Evolutionary conservation across 2,329 filamentous ascomycete species (phyloP).

Genomic region (Emergomyces orientalis): DNA sequence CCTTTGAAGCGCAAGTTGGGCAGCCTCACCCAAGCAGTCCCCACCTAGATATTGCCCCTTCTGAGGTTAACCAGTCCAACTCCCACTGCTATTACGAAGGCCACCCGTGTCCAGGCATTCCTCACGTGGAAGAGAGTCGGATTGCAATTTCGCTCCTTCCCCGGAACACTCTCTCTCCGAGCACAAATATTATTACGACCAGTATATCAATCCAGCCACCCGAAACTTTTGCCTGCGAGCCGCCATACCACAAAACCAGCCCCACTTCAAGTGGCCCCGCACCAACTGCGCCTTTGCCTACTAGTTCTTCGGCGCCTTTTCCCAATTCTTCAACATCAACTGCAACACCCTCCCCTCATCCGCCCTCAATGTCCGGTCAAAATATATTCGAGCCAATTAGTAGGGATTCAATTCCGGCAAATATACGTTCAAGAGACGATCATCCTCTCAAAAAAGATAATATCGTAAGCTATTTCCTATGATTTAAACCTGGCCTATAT

Average conservation of each 20-base stretch:
- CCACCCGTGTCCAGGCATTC: conserved; percentile 7
- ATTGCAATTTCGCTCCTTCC: not conserved
- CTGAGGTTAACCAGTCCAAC: not conserved
- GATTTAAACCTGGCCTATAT: not conserved
- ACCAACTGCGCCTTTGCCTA: not conserved
- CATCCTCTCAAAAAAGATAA: conserved; percentile 35
- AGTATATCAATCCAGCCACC: not conserved
- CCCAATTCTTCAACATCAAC: not conserved
- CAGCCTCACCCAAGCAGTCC: conserved; percentile 7
- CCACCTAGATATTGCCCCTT: conserved; percentile 8
- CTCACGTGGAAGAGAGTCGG: conserved; percentile 6
- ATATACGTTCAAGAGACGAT: conserved; percentile 31
- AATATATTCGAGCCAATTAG: conserved; percentile 37
- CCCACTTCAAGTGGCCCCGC: not conserved
- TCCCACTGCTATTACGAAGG: conserved; percentile 6
- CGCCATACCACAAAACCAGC: not conserved
- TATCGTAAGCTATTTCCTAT: conserved; percentile 27
- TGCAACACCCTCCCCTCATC: not conserved
- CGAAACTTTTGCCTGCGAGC: not conserved
- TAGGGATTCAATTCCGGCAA: conserved; percentile 30
- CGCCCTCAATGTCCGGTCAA: conserved; percentile 27
- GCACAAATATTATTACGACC: not conserved
- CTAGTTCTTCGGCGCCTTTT: too few species aligned
- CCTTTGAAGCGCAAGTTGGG: conserved; percentile 4
- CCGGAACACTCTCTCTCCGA: not conserved